Percentiles rank a stretch among this genome's conserved stretches.
phyloP scores from a whole-genome alignment of 2,329 filamentous ascomycete genomes.

The Colletotrichum sp. region DNA sequence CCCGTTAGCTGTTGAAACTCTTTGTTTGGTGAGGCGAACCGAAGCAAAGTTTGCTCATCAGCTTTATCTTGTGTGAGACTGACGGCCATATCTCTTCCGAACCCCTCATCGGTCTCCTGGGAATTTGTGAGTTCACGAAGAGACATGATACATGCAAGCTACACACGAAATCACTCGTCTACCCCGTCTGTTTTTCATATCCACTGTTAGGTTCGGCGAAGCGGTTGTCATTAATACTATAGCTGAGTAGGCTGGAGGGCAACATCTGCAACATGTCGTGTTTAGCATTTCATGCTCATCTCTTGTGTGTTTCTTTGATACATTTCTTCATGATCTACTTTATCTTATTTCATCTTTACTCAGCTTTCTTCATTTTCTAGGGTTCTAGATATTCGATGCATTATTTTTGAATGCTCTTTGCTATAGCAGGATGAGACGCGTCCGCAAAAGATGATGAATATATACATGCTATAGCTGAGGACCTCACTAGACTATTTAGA shows the following conservation, averaged over 20 bases:
- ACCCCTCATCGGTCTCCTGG: neutral
- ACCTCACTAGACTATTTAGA: neutral
- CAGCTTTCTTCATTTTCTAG: neutral
- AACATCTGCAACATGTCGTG: accelerated
- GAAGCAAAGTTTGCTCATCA: neutral
- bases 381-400: neutral
- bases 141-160: accelerated
- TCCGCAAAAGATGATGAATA: neutral
- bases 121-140: accelerated
- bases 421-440: accelerated
- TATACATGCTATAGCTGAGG: neutral
- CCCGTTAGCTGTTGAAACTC: neutral
- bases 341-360: accelerated
- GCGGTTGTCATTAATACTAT: accelerated
- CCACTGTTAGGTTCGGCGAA: neutral
- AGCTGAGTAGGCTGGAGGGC: accelerated
- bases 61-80: neutral
- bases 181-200: accelerated
- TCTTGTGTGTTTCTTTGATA: accelerated
- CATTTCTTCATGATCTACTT: accelerated
- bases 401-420: neutral
- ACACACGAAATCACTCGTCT: accelerated
- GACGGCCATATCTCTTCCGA: neutral
- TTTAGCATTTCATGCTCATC: accelerated
- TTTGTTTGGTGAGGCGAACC: too few species aligned